Conservation (phyloP, 208 protist species). For the Wallacemonas sp. region DNA sequence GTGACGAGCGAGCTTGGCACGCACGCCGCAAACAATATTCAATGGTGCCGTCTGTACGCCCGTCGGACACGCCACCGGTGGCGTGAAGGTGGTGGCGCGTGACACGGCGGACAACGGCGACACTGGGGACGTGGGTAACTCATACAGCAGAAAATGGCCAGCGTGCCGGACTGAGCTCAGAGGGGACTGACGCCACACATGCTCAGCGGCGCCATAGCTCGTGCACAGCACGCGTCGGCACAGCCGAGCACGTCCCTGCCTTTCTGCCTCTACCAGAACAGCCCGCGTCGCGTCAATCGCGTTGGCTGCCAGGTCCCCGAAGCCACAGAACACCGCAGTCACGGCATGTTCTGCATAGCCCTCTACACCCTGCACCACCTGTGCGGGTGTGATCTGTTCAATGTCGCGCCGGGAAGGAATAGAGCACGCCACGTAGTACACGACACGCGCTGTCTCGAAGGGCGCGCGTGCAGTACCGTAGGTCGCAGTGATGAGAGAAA, state of each 20-base stretch:
- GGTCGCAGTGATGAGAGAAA: not conserved
- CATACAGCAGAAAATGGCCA: constrained; percentile 45
- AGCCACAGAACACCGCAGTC: constrained; percentile 51
- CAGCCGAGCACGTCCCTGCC: constrained; percentile 1
- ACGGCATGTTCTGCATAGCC: constrained; percentile 12
- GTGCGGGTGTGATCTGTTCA: constrained; percentile 3
- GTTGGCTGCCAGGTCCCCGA: constrained; percentile 34
- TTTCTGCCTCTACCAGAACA: constrained; percentile 31
- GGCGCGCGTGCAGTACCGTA: not conserved
- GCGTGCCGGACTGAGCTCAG: constrained; percentile 32
- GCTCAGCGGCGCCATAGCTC: constrained; percentile 46
- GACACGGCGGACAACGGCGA: too few relatives aligned
- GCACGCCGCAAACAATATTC: too few relatives aligned
- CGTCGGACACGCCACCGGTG: not conserved
- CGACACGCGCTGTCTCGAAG: not conserved
- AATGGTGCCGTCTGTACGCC: not conserved
- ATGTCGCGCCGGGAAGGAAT: constrained; percentile 4
- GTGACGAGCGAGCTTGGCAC: too few relatives aligned
- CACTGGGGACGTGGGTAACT: too few relatives aligned
- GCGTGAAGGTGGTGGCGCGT: too few relatives aligned
- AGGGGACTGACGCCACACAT: constrained; percentile 27
- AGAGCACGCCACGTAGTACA: constrained; percentile 1
- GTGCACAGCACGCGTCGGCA: constrained; percentile 43
- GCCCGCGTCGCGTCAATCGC: constrained; percentile 33
- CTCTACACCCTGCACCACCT: constrained; percentile 23